Conservation (phyloP, 2,329 filamentous ascomycete species). For the Cladophialophora carrionii region DNA sequence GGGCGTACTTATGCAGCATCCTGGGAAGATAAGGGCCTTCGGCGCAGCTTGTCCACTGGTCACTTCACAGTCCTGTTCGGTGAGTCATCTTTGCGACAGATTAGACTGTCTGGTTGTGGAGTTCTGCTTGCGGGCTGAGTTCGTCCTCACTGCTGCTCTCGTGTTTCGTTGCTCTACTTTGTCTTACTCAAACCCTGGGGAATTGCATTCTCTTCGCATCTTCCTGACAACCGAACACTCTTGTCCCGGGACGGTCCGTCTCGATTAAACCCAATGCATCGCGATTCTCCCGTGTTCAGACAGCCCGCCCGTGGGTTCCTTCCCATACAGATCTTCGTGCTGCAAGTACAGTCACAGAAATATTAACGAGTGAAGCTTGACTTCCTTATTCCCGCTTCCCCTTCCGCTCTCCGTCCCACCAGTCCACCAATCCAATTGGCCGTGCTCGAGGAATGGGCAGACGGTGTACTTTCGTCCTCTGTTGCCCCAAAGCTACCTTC, state of each 20-base stretch:
- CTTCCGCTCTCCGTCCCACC: constrained; percentile 9
- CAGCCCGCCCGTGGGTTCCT: constrained; percentile 21
- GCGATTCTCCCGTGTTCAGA: constrained; percentile 27
- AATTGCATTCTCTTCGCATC: neutral
- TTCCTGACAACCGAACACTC: neutral
- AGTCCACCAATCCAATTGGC: constrained; percentile 19
- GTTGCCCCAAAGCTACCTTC: constrained; percentile 29
- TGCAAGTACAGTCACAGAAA: constrained; percentile 1
- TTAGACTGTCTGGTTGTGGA: neutral
- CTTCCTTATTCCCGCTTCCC: constrained; percentile 12
- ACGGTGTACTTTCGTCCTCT: constrained; percentile 29
- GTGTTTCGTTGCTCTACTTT: neutral
- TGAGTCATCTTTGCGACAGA: neutral
- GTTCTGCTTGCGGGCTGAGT: neutral
- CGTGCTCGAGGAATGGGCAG: constrained; percentile 36
- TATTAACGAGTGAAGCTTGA: constrained; percentile 20
- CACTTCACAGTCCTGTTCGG: neutral
- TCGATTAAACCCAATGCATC: constrained; percentile 15
- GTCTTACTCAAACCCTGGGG: neutral
- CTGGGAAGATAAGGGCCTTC: neutral
- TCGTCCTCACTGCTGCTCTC: neutral
- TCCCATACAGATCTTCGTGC: constrained; percentile 10
- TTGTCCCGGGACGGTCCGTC: neutral
- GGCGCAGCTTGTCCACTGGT: neutral
- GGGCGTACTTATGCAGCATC: neutral